Percentiles rank a stretch among this genome's conserved stretches.
Conservation (phyloP, 2,329 filamentous ascomycete species). For the Lizonia empirigonia region DNA sequence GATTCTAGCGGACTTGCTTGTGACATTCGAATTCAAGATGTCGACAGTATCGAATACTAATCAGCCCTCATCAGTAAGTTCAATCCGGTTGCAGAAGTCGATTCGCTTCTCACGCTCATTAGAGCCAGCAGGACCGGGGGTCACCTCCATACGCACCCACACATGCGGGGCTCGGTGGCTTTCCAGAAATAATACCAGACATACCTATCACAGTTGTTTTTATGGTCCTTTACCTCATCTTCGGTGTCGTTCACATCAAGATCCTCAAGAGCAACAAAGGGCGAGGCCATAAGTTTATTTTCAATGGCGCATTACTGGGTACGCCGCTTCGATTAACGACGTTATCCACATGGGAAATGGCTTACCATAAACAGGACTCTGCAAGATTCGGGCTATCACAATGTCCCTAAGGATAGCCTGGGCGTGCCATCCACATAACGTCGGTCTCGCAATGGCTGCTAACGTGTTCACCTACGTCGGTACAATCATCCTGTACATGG, state of each 20-base stretch:
- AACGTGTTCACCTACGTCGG: slow-evolving; percentile 75
- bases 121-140: slow-evolving; percentile 16
- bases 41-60: slow-evolving; percentile 16
- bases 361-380: slow-evolving; percentile 47
- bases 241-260: slow-evolving; percentile 49
- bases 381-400: slow-evolving; percentile 52
- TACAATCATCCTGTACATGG: slow-evolving; percentile 75
- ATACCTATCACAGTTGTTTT: slow-evolving; percentile 51
- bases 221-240: slow-evolving; percentile 49
- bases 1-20: not conserved
- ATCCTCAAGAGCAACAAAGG: slow-evolving; percentile 50
- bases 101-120: slow-evolving; percentile 12
- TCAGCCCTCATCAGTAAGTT: slow-evolving; percentile 19
- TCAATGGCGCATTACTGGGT: slow-evolving; percentile 52
- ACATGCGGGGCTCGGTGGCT: slow-evolving; percentile 36
- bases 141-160: slow-evolving; percentile 41
- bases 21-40: slow-evolving; percentile 16
- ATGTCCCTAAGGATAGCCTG: slow-evolving; percentile 50
- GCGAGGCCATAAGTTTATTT: slow-evolving; percentile 52
- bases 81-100: not conserved
- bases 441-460: slow-evolving; percentile 62
- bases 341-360: not conserved
- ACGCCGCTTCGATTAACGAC: slow-evolving; percentile 2
- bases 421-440: slow-evolving; percentile 46
- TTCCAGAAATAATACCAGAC: slow-evolving; percentile 44